phyloP scores from a whole-genome alignment of 345 rosid genomes.

The Psidium friedrichsthalianum region DNA sequence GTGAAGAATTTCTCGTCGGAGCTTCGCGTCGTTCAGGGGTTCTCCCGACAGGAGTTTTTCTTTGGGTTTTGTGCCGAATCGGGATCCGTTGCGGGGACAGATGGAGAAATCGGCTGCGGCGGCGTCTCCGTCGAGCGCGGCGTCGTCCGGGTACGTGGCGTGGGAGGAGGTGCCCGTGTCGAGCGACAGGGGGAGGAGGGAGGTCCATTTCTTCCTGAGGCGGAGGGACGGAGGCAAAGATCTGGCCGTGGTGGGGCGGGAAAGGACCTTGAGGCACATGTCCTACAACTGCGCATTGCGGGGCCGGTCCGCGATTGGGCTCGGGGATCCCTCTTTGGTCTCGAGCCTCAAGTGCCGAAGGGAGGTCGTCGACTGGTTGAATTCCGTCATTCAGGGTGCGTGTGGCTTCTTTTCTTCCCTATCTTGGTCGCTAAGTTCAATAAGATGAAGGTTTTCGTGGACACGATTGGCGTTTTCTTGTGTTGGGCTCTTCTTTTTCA shows the following conservation, averaged over 20 bases:
- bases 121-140: neutral
- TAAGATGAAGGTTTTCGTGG: neutral
- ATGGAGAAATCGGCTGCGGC: neutral
- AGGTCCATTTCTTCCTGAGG: constrained; percentile 54
- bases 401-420: neutral
- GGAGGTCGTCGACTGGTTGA: constrained; percentile 59
- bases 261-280: constrained; percentile 40
- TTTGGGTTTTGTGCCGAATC: neutral
- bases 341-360: constrained; percentile 36
- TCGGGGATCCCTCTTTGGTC: constrained; percentile 4
- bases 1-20: neutral
- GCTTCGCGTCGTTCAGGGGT: neutral
- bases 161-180: constrained; percentile 63
- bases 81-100: neutral
- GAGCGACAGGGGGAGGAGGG: constrained; percentile 40
- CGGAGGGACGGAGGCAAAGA: constrained; percentile 43
- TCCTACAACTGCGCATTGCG: constrained; percentile 34
- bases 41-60: neutral
- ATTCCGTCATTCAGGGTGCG: constrained; percentile 58
- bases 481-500: neutral
- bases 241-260: constrained; percentile 67
- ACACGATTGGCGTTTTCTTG: neutral
- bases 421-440: neutral
- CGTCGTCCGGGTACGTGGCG: constrained; percentile 34
- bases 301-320: constrained; percentile 13